Conservation (phyloP, 768 basidiomycete species). For the Amanita rimosa region DNA sequence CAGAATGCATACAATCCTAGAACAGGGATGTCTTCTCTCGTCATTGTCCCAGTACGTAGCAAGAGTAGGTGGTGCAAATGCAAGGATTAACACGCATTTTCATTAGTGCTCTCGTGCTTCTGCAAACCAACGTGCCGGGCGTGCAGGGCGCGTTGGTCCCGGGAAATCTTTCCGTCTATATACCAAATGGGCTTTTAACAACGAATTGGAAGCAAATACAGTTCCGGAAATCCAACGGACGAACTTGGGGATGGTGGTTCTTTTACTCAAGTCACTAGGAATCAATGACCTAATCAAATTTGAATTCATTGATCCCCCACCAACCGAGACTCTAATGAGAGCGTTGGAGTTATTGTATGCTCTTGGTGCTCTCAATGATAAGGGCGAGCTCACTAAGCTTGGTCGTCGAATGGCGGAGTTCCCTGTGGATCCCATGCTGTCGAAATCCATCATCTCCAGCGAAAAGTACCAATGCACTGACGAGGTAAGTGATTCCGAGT, state of each 20-base stretch:
- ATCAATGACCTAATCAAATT: slow-evolving; percentile 98
- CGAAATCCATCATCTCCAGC: slow-evolving; percentile 92
- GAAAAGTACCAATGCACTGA: slow-evolving; percentile 93
- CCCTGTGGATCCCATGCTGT: slow-evolving; percentile 96
- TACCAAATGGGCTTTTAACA: slow-evolving; percentile 95
- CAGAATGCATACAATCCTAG: slow-evolving; percentile 98
- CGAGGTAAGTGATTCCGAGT: slow-evolving; percentile 46
- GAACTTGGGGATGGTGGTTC: slow-evolving; percentile 90
- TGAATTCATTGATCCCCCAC: slow-evolving; percentile 97
- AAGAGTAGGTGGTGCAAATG: neutral
- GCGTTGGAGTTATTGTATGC: slow-evolving; percentile 92
- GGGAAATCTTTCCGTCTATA: slow-evolving; percentile 98
- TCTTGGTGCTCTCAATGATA: slow-evolving; percentile 89
- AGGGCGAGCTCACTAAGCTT: slow-evolving; percentile 94
- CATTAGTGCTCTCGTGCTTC: slow-evolving; percentile 89
- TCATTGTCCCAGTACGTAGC: slow-evolving; percentile 81
- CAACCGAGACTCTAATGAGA: slow-evolving; percentile 94
- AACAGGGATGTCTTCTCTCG: slow-evolving; percentile 95
- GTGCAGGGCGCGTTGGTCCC: slow-evolving; percentile 95
- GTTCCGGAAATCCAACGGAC: slow-evolving; percentile 99
- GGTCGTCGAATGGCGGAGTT: slow-evolving; percentile 98
- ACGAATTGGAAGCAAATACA: slow-evolving; percentile 94
- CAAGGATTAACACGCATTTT: neutral
- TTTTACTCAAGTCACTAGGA: slow-evolving; percentile 90
- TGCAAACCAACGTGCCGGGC: slow-evolving; percentile 92